A percentile compares a stretch with the other conserved stretches of the same genome.
phyloP scores from a whole-genome alignment of 495 filamentous ascomycete genomes.

The Hypoxylon perforatum region DNA sequence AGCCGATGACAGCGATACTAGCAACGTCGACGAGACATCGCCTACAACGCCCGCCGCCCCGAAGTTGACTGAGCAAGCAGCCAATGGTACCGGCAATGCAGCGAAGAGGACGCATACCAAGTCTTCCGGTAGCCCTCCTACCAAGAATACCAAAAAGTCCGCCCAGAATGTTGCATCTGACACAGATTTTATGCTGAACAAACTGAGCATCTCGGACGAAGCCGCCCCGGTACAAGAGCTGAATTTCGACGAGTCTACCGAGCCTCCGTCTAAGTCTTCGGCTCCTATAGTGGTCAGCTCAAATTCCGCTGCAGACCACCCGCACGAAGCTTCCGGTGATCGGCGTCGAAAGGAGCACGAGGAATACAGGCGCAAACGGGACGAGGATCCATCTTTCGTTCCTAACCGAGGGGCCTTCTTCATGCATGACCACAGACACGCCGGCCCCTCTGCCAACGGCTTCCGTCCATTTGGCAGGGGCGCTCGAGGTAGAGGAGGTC shows the following conservation, averaged over 20 bases:
- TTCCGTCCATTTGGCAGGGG: conserved; percentile 76
- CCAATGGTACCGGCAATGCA: conserved; percentile 55
- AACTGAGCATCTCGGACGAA: conserved; percentile 73
- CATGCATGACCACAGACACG: conserved; percentile 91
- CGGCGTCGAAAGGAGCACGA: conserved; percentile 86
- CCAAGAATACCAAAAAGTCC: conserved; percentile 53
- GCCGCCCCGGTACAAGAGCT: conserved; percentile 65
- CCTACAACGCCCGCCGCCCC: conserved; percentile 59
- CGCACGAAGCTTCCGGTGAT: conserved; percentile 67
- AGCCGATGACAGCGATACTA: conserved; percentile 83
- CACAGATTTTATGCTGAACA: conserved; percentile 90
- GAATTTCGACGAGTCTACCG: conserved; percentile 71
- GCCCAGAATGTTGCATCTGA: conserved; percentile 64
- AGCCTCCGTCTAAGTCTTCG: conserved; percentile 44
- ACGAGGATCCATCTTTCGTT: conserved; percentile 92
- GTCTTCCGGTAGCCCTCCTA: conserved; percentile 40
- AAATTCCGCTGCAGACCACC: conserved; percentile 47
- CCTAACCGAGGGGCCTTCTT: conserved; percentile 96
- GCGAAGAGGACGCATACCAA: conserved; percentile 50
- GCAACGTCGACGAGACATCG: conserved; percentile 69
- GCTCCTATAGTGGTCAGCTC: conserved; percentile 62
- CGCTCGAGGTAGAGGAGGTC: conserved; percentile 64
- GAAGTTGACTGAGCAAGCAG: conserved; percentile 48
- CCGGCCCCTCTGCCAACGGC: conserved; percentile 77
- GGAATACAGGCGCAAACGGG: conserved; percentile 85